phyloP scores from a whole-genome alignment of 163 green algal species.

The Chlamydomonas reinhardtii region DNA sequence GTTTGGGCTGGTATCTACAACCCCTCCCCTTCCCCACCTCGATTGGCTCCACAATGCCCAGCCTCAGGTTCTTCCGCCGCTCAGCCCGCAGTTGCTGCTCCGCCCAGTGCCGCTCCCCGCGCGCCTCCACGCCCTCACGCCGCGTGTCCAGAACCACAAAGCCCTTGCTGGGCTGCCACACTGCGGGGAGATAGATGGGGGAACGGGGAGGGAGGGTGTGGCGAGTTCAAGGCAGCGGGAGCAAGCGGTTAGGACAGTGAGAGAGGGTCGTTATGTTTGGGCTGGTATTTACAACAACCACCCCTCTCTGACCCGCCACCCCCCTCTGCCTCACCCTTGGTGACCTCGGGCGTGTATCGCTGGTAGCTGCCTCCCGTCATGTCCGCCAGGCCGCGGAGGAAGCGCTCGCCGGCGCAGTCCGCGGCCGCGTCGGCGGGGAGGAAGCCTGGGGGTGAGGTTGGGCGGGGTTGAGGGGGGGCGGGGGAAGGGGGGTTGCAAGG shows the following conservation, averaged over 20 bases:
- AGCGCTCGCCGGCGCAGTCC: constrained; percentile 58
- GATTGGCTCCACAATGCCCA: constrained; percentile 62
- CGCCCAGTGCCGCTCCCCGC: constrained; percentile 60
- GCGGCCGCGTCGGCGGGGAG: constrained; percentile 39
- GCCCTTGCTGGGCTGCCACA: constrained; percentile 55
- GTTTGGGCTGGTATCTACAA: no score
- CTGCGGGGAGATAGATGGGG: not conserved
- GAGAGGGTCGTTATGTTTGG: no score
- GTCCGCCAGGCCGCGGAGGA: constrained; percentile 52
- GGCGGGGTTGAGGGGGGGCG: not conserved
- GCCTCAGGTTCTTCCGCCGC: constrained; percentile 60
- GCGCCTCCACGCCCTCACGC: constrained; percentile 27
- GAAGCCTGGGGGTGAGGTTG: constrained; percentile 45
- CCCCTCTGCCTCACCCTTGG: not conserved
- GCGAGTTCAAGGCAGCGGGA: not conserved
- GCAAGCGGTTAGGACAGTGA: no score
- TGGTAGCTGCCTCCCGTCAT: constrained; percentile 56
- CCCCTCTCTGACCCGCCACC: not conserved
- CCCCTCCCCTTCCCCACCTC: not conserved
- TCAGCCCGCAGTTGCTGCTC: constrained; percentile 61
- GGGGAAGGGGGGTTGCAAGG: no score
- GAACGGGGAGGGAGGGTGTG: not conserved
- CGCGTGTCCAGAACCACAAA: constrained; percentile 52
- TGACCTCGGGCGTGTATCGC: constrained; percentile 26
- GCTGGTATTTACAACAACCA: no score